Evolutionary conservation across 441 rosid genomes (phyloP).

Genomic region (Erodium trifolium): DNA sequence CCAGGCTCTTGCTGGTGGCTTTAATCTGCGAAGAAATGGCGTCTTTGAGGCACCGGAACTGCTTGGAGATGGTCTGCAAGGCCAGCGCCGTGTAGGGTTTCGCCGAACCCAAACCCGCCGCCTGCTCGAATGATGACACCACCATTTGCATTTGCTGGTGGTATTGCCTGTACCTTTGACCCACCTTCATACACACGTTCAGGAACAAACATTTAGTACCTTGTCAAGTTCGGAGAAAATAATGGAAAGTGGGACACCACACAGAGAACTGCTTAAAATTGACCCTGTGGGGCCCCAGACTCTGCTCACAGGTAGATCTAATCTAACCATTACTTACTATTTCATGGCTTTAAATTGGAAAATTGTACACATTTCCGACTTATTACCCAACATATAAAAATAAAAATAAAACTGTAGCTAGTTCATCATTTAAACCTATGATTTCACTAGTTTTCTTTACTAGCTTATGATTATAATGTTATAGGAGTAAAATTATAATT

Average conservation of each 20-base stretch:
- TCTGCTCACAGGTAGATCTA: not conserved
- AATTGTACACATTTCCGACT: too few relatives aligned
- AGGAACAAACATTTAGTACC: not conserved
- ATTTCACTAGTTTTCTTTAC: too few relatives aligned
- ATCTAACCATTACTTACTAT: not conserved
- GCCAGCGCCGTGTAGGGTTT: conserved; percentile 52
- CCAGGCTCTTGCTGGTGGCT: conserved; percentile 38
- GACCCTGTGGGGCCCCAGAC: not conserved
- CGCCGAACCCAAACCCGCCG: conserved; percentile 48
- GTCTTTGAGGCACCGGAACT: conserved; percentile 57
- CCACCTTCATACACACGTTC: conserved; percentile 32
- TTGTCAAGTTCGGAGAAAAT: not conserved
- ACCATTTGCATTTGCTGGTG: conserved; percentile 10
- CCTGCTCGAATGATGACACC: conserved; percentile 52
- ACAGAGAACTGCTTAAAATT: not conserved
- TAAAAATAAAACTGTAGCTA: too few relatives aligned
- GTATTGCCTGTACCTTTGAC: conserved; percentile 57
- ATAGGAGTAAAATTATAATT: too few relatives aligned
- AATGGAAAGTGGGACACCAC: not conserved
- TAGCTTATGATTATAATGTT: too few relatives aligned
- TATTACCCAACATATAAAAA: too few relatives aligned
- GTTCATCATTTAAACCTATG: too few relatives aligned
- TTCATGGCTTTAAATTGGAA: not conserved
- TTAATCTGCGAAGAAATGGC: conserved; percentile 51
- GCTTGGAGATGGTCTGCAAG: conserved; percentile 55